Evolutionary conservation across 345 rosid genomes (phyloP).

Genomic region (Rhizophora apiculata): DNA sequence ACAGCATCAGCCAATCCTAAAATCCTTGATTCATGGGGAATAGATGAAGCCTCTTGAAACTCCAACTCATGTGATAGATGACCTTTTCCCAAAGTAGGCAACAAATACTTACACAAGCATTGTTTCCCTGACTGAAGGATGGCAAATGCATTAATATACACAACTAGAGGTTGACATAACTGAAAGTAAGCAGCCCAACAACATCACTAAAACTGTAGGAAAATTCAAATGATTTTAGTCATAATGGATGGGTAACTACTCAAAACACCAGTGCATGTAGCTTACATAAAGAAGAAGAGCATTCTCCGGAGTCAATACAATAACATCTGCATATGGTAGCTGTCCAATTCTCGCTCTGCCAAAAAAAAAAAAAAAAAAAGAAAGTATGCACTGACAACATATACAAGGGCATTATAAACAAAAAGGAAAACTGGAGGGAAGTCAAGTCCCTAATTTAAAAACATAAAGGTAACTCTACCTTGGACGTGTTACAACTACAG

Average conservation of each 20-base stretch:
- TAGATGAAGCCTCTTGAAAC: slow-evolving; percentile 43
- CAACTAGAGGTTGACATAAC: background rate
- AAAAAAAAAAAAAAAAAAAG: slow-evolving; percentile 16
- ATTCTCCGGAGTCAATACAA: slow-evolving; percentile 80
- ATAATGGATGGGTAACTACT: background rate
- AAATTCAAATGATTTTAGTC: background rate
- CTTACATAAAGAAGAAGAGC: slow-evolving; percentile 83
- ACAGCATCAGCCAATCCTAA: slow-evolving; percentile 82
- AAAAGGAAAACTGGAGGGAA: background rate
- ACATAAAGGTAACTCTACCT: slow-evolving; percentile 41
- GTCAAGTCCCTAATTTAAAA: slow-evolving; percentile 7
- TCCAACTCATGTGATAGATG: slow-evolving; percentile 43
- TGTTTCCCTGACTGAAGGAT: slow-evolving; percentile 75
- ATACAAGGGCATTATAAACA: slow-evolving; percentile 1
- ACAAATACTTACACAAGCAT: slow-evolving; percentile 75
- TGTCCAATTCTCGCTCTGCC: slow-evolving; percentile 65
- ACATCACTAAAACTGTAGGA: background rate
- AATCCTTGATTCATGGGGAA: slow-evolving; percentile 57
- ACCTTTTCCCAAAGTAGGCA: slow-evolving; percentile 58
- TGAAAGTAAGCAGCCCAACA: no score
- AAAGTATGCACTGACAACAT: slow-evolving; percentile 3
- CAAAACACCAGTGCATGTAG: slow-evolving; percentile 7
- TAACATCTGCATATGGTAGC: slow-evolving; percentile 63
- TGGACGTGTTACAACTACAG: slow-evolving; percentile 77
- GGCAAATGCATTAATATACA: background rate